Percentiles rank a stretch among this genome's conserved stretches.
Conservation (phyloP, 208 protist species). For the Acanthamoeba healyi region DNA sequence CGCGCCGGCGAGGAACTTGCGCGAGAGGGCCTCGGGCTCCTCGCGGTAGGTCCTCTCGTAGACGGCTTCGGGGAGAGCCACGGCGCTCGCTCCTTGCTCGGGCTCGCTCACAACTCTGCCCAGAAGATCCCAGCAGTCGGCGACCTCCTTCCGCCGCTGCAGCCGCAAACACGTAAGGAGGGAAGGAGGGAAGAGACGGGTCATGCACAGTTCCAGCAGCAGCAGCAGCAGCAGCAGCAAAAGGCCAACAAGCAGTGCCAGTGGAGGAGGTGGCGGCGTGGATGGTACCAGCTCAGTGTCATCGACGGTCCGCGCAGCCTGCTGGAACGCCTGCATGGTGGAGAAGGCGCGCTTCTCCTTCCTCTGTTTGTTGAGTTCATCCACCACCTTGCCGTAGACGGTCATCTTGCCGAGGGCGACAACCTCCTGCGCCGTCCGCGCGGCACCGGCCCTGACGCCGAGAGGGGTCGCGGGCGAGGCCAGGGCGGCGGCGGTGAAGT, state of each 20-base stretch:
- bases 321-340: background rate
- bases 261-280: no score
- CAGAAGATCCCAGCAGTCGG: constrained; percentile 33
- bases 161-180: no score
- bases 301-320: constrained; percentile 6
- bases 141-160: constrained; percentile 34
- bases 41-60: background rate
- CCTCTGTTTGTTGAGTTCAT: background rate
- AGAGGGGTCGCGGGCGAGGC: background rate
- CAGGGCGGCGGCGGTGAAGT: background rate
- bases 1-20: constrained; percentile 10
- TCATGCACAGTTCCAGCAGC: no score
- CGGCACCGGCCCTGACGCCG: background rate
- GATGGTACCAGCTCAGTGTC: constrained; percentile 43
- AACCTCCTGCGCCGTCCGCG: background rate
- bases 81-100: background rate
- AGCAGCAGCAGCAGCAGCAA: no score
- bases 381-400: constrained; percentile 3
- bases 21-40: background rate
- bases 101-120: constrained; percentile 4
- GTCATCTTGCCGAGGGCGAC: constrained; percentile 3
- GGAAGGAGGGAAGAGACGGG: no score
- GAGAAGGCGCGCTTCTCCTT: background rate
- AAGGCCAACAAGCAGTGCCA: no score
- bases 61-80: background rate